phyloP scores from a whole-genome alignment of 306 rosid genomes.

The Alnus rubra region DNA sequence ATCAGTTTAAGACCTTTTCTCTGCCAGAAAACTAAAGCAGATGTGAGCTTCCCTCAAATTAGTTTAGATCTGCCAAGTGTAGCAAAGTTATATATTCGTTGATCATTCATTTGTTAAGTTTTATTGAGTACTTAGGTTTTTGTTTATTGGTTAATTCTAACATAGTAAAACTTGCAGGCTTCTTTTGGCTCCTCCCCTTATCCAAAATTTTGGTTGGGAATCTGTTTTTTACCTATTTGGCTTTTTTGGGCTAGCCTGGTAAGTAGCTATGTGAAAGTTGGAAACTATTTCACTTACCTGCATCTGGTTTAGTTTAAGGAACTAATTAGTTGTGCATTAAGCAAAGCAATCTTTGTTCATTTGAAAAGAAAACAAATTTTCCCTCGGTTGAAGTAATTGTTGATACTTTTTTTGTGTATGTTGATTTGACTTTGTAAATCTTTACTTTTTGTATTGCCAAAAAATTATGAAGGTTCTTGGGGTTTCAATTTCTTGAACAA shows the following conservation, averaged over 20 bases:
- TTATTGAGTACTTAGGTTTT: background rate
- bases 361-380: background rate
- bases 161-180: slow-evolving; percentile 54
- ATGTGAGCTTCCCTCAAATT: background rate
- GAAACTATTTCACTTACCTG: background rate
- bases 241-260: slow-evolving; percentile 81
- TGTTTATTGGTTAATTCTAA: slow-evolving; percentile 24
- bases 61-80: background rate
- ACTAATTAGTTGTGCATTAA: background rate
- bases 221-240: slow-evolving; percentile 89
- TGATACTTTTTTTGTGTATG: background rate
- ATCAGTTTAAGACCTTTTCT: background rate
- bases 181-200: slow-evolving; percentile 90
- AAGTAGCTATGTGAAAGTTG: slow-evolving; percentile 39
- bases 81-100: background rate
- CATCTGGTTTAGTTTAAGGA: background rate
- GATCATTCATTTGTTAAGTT: background rate
- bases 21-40: background rate
- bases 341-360: background rate
- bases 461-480: slow-evolving; percentile 65
- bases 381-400: background rate
- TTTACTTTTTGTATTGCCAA: slow-evolving; percentile 22
- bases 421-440: slow-evolving; percentile 20
- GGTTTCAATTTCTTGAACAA: slow-evolving; percentile 69
- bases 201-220: slow-evolving; percentile 91